A percentile compares a stretch with the other conserved stretches of the same genome.
Conservation (phyloP, 2,329 filamentous ascomycete genomes). For the Verticillium zaregamsianum region DNA sequence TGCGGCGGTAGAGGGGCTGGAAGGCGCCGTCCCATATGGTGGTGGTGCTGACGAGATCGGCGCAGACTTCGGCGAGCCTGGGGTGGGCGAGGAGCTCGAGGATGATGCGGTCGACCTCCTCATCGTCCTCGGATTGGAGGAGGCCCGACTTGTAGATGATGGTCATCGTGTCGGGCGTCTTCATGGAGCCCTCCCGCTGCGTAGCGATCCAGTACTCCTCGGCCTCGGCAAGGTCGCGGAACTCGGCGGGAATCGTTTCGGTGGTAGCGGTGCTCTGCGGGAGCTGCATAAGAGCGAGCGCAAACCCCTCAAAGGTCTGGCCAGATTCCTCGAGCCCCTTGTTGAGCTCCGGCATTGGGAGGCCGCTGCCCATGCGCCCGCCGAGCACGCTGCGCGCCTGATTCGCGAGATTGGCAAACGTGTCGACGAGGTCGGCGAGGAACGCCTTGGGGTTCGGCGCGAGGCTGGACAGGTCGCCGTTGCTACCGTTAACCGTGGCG, state of each 20-base stretch:
- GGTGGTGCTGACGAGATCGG: slow-evolving; percentile 11
- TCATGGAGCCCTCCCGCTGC: slow-evolving; percentile 30
- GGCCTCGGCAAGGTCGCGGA: slow-evolving; percentile 27
- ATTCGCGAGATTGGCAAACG: slow-evolving; percentile 8
- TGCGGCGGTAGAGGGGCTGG: slow-evolving; percentile 26
- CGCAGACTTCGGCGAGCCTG: neutral
- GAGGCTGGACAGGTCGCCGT: slow-evolving; percentile 8
- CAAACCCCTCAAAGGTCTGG: slow-evolving; percentile 9
- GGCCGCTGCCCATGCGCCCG: slow-evolving; percentile 3
- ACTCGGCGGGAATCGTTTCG: slow-evolving; percentile 25
- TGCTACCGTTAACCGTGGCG: slow-evolving; percentile 1
- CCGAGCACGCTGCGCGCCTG: slow-evolving; percentile 10
- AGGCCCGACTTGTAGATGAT: neutral
- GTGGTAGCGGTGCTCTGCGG: slow-evolving; percentile 12
- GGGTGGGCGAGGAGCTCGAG: neutral
- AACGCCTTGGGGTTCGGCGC: slow-evolving; percentile 9
- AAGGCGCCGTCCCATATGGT: slow-evolving; percentile 35
- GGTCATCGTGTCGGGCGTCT: slow-evolving; percentile 5
- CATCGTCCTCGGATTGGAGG: slow-evolving; percentile 5
- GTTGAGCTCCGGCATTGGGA: slow-evolving; percentile 7
- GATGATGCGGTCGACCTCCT: slow-evolving; percentile 7
- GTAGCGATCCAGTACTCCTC: slow-evolving; percentile 32
- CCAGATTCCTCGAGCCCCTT: slow-evolving; percentile 6
- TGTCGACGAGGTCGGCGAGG: slow-evolving; percentile 9
- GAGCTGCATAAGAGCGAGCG: slow-evolving; percentile 9